These are phyloP conservation scores for Sporothrix variecibatus DNA, from an alignment of 2,329 filamentous ascomycete genomes.

Conservation along the genomic window DNA sequence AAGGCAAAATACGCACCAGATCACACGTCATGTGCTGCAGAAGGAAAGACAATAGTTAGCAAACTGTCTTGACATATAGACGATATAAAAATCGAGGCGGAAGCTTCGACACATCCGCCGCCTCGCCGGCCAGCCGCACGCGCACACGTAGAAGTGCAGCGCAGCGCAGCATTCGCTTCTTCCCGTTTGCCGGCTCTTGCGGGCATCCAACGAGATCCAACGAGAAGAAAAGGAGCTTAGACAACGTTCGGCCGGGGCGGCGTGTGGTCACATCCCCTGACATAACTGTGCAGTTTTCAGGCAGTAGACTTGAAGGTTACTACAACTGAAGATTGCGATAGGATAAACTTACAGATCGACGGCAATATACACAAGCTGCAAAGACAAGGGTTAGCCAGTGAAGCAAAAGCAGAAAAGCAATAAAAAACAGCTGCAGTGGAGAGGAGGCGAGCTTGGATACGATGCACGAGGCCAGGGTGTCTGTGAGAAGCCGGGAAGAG, in stretches of 20 bases:
- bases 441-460: slow-evolving; percentile 9
- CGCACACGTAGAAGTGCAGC: background rate
- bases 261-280: background rate
- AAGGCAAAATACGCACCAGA: slow-evolving; percentile 64
- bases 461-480: slow-evolving; percentile 7
- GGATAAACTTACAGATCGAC: slow-evolving; percentile 76
- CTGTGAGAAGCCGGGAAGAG: background rate
- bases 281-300: background rate
- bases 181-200: background rate
- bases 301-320: background rate
- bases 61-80: slow-evolving; percentile 24
- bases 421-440: background rate
- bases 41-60: slow-evolving; percentile 30
- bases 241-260: background rate
- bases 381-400: slow-evolving; percentile 33
- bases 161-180: slow-evolving; percentile 14
- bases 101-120: background rate
- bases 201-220: background rate
- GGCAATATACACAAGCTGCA: slow-evolving; percentile 84
- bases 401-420: slow-evolving; percentile 35
- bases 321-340: background rate
- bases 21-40: slow-evolving; percentile 87
- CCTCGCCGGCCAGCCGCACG: background rate
- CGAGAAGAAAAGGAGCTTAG: background rate
- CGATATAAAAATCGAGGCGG: slow-evolving; percentile 18